Percentiles rank a stretch among this genome's conserved stretches.
These are phyloP conservation scores for Jimgerdemannia flammicorona DNA, from an alignment of 192 early-diverging fungal genomes.

Conservation along the genomic window DNA sequence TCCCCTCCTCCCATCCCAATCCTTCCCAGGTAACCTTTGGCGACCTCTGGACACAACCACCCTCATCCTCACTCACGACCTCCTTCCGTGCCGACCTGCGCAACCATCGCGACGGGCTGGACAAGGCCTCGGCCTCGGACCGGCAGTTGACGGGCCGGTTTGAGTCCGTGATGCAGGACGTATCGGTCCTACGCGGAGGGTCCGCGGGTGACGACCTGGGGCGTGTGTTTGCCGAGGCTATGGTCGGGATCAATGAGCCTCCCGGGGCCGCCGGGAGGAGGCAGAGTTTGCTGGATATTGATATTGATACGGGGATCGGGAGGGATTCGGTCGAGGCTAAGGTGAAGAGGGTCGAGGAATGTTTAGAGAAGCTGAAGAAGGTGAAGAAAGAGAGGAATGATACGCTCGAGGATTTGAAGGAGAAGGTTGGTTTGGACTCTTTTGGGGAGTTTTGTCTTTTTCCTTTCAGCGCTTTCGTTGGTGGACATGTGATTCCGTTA, in stretches of 20 bases:
- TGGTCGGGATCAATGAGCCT: slow-evolving; percentile 14
- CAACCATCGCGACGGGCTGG: slow-evolving; percentile 70
- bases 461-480: slow-evolving; percentile 4
- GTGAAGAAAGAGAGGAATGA: slow-evolving; percentile 70
- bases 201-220: slow-evolving; percentile 35
- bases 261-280: slow-evolving; percentile 16
- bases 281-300: slow-evolving; percentile 53
- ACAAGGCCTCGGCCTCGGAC: slow-evolving; percentile 69
- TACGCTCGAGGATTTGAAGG: slow-evolving; percentile 70
- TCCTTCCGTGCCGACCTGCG: slow-evolving; percentile 73
- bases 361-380: slow-evolving; percentile 55
- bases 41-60: slow-evolving; percentile 82
- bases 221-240: slow-evolving; percentile 34
- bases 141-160: slow-evolving; percentile 36
- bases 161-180: slow-evolving; percentile 35
- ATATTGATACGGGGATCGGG: slow-evolving; percentile 32
- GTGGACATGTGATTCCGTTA: slow-evolving; percentile 12
- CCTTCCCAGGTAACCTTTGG: slow-evolving; percentile 54
- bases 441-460: slow-evolving; percentile 2
- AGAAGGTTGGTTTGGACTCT: slow-evolving; percentile 45
- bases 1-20: too few relatives aligned
- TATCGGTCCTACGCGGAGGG: slow-evolving; percentile 42
- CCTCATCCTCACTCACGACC: slow-evolving; percentile 70
- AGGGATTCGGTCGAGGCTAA: slow-evolving; percentile 38
- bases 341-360: slow-evolving; percentile 60